A percentile compares a stretch with the other conserved stretches of the same genome.
Evolutionary conservation across 208 protist species (phyloP).

Genomic region (Phytomonas francai): DNA sequence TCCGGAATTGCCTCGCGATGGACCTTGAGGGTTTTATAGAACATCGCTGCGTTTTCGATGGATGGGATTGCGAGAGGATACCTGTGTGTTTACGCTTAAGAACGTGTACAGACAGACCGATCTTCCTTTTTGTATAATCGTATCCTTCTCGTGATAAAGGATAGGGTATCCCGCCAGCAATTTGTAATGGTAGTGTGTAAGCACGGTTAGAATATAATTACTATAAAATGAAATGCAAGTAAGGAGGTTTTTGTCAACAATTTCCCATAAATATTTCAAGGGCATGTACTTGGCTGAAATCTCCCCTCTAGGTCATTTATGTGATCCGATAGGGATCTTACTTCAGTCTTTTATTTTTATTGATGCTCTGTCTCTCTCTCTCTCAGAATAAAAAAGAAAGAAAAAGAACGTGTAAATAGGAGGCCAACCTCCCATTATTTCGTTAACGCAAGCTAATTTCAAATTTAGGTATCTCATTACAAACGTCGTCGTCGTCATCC

Average conservation of each 20-base stretch:
- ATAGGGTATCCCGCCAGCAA: background rate
- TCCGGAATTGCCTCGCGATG: slow-evolving; percentile 40
- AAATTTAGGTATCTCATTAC: background rate
- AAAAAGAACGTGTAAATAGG: too few relatives aligned
- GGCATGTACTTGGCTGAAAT: too few relatives aligned
- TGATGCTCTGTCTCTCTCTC: too few relatives aligned
- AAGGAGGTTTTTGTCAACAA: background rate
- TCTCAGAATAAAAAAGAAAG: too few relatives aligned
- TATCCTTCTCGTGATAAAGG: background rate
- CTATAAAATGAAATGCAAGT: background rate
- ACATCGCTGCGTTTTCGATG: slow-evolving; percentile 16
- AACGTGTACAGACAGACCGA: too few relatives aligned
- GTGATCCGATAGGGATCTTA: too few relatives aligned
- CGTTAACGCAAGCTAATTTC: background rate
- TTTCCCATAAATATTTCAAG: too few relatives aligned
- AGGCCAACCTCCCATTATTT: background rate
- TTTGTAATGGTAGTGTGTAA: background rate
- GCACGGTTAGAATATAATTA: background rate
- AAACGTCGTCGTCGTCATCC: slow-evolving; percentile 14
- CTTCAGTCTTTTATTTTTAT: too few relatives aligned
- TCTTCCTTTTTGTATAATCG: background rate
- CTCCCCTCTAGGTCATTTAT: too few relatives aligned
- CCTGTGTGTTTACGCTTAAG: too few relatives aligned
- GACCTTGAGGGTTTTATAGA: slow-evolving; percentile 77
- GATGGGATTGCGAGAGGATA: background rate